Evolutionary conservation across 495 filamentous ascomycete species (phyloP).

Genomic region (Aspergillus mulundensis): DNA sequence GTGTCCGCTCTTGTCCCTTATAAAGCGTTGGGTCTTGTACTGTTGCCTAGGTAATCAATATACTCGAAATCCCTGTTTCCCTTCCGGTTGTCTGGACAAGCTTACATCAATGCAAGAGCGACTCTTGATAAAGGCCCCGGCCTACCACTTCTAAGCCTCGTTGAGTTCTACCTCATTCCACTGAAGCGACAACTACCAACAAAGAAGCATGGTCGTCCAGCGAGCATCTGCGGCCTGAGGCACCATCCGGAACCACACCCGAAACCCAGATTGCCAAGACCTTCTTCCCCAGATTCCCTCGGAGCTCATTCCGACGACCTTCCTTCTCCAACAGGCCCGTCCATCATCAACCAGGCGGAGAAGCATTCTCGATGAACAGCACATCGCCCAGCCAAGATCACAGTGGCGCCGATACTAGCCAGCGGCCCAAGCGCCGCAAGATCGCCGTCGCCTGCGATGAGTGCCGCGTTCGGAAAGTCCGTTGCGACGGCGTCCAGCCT

Average conservation of each 20-base stretch:
- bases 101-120: no score
- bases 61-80: no score
- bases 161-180: no score
- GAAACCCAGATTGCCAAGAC: background rate
- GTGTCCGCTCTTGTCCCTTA: no score
- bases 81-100: no score
- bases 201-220: no score
- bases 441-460: slow-evolving; percentile 37
- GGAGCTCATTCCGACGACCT: background rate
- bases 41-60: no score
- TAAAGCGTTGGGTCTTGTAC: no score
- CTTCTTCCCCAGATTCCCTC: background rate
- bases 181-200: no score
- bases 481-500: slow-evolving; percentile 38
- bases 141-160: no score
- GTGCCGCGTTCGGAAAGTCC: slow-evolving; percentile 33
- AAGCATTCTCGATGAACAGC: background rate
- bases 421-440: slow-evolving; percentile 29
- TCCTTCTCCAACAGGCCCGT: background rate
- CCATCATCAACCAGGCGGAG: background rate
- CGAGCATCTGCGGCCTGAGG: background rate
- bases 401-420: background rate
- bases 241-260: background rate
- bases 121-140: no score
- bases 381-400: background rate